These are phyloP conservation scores for maize (Zea mays) DNA, from an alignment of 176 grass and related monocot species.

Conservation along the genomic window Zm-B73-REFERENCE-NAM-5.0 NC_050105.1:134766501-134767000, in stretches of 20 bases:
- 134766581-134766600: conserved; percentile 10
- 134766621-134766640: conserved; percentile 19
- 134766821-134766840: conserved; percentile 22
- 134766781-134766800: conserved; percentile 15
- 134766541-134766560: background rate
- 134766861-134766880: background rate
- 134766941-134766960: conserved; percentile 38
- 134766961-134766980: conserved; percentile 47
- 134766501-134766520: conserved; percentile 34
- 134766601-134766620: conserved; percentile 38
- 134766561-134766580: background rate
- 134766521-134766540: conserved; percentile 15
- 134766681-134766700: conserved; percentile 53
- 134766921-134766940: conserved; percentile 9
- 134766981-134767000: conserved; percentile 7
- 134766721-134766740: conserved; percentile 20
- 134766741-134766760: conserved; percentile 1
- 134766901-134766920: conserved; percentile 12
- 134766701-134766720: conserved; percentile 37
- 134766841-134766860: background rate
- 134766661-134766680: conserved; percentile 47
- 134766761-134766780: conserved; percentile 35
- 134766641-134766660: background rate
- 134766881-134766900: background rate
- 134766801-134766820: conserved; percentile 9